Base-by-base conservation (phyloP, 23 red algal genomes). In the Gracilaria caudata region DNA sequence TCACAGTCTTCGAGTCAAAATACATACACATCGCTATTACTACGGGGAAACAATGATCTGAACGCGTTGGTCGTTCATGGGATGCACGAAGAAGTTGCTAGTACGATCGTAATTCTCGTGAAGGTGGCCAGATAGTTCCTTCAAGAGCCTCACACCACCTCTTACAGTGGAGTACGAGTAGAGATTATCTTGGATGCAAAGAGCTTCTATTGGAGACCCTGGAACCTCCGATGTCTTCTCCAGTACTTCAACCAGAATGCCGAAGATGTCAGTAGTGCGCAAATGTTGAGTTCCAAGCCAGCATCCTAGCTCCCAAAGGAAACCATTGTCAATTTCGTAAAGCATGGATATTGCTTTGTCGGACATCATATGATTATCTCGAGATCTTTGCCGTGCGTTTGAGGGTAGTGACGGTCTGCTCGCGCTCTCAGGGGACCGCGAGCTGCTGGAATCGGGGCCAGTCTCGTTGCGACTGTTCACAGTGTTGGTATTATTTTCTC, bases 181-280 rank as follows among this genome's bases (percentile, higher is more conserved):
- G 17, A 83, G 63, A 23, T 64, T 83, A 47, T 83, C 79, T n/a
- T 58, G 56, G 33, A 83, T 64, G 25, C 79, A 83, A 1, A 83
- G 63, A 19, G 79, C 56, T 66, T 83, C 79, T 29, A 83, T 36
- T 32, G 40, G 63, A 8, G 57, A 45, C 29, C 53, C 55, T 43
- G 79, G 41, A 30, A 83, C 63, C 32, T 47, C 43, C 1, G 79
- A 66, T 34, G 56, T 64, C 19, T 64, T 64, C 23, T 63, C 63
- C 24, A 83, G 29, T 4, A 83, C 79, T 33, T 83, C 39, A 45
- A 83, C n/a, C 29, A 83, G 63, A 58, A 83, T 64, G 25, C 44
- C 57, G 44, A 83, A 83, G 2, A 83, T 64, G 11, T 65, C 56
- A 60, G 63, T 58, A 16, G 29, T 66, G 1, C 57, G 49, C 26